phyloP scores from a whole-genome alignment of 2,329 filamentous ascomycete species.

The Pseudogymnoascus sp. region DNA sequence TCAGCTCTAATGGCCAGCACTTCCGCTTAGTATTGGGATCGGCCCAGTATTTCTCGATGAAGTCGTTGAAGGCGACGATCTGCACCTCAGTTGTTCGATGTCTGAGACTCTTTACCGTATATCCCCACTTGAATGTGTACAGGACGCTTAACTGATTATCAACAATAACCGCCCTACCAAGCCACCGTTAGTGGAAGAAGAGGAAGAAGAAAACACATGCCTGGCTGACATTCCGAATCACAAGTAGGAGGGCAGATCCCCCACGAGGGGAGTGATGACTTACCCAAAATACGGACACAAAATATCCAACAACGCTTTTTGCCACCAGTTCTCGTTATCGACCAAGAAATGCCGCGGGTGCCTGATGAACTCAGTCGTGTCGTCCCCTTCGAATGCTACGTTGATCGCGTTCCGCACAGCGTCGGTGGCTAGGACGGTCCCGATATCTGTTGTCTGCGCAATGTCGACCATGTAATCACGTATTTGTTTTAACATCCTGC shows the following conservation, averaged over 20 bases:
- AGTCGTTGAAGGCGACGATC: not conserved
- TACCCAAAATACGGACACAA: not conserved
- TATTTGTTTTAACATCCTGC: not conserved
- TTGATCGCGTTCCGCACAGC: not conserved
- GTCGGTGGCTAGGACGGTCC: not conserved
- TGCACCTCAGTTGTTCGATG: not conserved
- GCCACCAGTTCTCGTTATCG: not conserved
- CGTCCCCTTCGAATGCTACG: not conserved
- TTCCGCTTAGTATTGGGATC: not conserved
- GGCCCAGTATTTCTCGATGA: not conserved
- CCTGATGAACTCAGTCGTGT: not conserved
- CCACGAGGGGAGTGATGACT: not conserved
- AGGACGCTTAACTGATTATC: not conserved
- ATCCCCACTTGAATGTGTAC: not conserved
- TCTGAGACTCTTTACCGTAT: not conserved
- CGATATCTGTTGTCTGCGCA: not conserved
- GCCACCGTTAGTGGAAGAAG: too few relatives aligned
- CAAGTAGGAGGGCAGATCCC: too few relatives aligned
- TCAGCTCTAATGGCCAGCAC: not conserved
- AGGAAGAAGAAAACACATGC: too few relatives aligned
- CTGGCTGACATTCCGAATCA: too few relatives aligned
- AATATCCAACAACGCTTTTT: not conserved
- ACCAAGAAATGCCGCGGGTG: not conserved
- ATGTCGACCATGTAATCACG: fast-evolving
- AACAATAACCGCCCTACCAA: too few relatives aligned